These are phyloP conservation scores for Saccharomyces paradoxus DNA, from an alignment of 805 yeast genomes.

Conservation along the genomic window DNA sequence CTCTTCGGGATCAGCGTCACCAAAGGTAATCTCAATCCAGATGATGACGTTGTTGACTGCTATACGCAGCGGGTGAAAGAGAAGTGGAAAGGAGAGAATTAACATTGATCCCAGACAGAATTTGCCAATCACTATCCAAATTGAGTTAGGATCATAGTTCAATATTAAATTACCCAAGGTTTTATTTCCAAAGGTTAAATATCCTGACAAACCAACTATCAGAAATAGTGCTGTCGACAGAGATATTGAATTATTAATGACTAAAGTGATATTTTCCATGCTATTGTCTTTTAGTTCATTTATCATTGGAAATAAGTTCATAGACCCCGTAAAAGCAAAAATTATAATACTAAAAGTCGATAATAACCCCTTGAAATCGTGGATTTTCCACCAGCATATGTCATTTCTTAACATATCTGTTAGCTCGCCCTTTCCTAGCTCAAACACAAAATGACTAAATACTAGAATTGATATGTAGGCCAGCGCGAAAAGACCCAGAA, in stretches of 20 bases:
- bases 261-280: constrained; percentile 38
- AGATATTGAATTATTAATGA: constrained; percentile 41
- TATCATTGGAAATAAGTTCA: constrained; percentile 69
- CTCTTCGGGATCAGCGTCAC: not conserved
- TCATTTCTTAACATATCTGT: constrained; percentile 8
- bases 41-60: constrained; percentile 58
- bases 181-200: constrained; percentile 61
- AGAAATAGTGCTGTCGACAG: constrained; percentile 52
- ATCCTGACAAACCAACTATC: constrained; percentile 60
- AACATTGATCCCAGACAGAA: constrained; percentile 64
- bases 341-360: constrained; percentile 67
- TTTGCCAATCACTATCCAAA: constrained; percentile 46
- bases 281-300: constrained; percentile 56
- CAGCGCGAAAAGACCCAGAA: constrained; percentile 61
- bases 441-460: constrained; percentile 39
- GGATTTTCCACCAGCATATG: constrained; percentile 31
- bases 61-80: constrained; percentile 75
- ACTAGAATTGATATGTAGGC: constrained; percentile 42
- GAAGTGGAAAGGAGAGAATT: constrained; percentile 64
- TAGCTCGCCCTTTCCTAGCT: constrained; percentile 37
- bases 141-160: constrained; percentile 50
- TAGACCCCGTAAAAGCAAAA: constrained; percentile 77
- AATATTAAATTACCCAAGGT: constrained; percentile 61
- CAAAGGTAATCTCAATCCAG: constrained; percentile 32
- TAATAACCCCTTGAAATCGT: constrained; percentile 38